Percentiles rank a stretch among this genome's conserved stretches.
phyloP scores from a whole-genome alignment of 257 asterid species.

The Paraleonurus japonicus region DNA sequence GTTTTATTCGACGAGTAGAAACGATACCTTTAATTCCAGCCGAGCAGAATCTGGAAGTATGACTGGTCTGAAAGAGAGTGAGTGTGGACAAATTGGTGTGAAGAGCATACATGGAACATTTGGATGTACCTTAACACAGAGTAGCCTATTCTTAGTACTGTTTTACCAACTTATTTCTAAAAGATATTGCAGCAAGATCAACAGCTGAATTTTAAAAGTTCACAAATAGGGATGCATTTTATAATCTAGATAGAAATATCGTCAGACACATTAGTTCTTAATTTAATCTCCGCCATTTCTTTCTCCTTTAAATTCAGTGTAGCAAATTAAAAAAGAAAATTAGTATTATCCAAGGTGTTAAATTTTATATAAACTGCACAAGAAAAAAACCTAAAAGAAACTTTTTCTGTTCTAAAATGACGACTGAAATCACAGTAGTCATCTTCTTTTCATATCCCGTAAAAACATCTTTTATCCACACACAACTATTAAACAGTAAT shows the following conservation, averaged over 20 bases:
- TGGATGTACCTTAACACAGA: constrained; percentile 82
- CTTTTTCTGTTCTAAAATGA: not conserved
- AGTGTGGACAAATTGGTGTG: constrained; percentile 96
- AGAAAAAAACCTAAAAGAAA: not conserved
- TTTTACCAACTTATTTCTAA: not conserved
- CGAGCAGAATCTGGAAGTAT: constrained; percentile 97
- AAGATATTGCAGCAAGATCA: not conserved
- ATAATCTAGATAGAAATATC: too few species aligned
- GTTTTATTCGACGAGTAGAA: constrained; percentile 11
- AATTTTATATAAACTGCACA: not conserved
- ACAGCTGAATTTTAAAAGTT: too few species aligned
- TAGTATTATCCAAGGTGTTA: not conserved
- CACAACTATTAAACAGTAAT: not conserved
- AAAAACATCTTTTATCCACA: not conserved
- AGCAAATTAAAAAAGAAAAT: not conserved
- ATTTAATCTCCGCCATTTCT: too few species aligned
- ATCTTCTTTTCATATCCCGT: constrained; percentile 9
- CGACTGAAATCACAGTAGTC: not conserved
- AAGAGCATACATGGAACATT: constrained; percentile 99
- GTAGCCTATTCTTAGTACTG: constrained; percentile 5
- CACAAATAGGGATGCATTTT: too few species aligned
- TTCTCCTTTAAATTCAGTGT: not conserved
- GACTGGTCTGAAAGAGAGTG: constrained; percentile 98
- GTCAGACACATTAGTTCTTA: too few species aligned
- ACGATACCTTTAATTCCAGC: constrained; percentile 83